phyloP scores from a whole-genome alignment of 768 basidiomycete species.

The Gloeostereum incarnatum region DNA sequence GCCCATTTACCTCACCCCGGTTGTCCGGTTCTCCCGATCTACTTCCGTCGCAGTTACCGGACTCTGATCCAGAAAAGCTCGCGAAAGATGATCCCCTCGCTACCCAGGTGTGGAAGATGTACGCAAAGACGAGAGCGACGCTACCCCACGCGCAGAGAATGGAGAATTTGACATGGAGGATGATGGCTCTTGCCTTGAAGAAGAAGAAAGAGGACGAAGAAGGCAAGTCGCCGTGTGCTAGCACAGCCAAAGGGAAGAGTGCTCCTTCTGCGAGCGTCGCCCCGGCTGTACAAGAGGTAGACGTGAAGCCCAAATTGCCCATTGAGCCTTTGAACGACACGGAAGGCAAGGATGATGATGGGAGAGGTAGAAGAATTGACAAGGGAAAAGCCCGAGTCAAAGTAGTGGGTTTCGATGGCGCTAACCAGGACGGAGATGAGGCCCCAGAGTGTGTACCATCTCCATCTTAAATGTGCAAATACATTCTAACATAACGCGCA shows the following conservation, averaged over 20 bases:
- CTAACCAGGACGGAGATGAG: slow-evolving; percentile 59
- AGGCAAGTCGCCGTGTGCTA: slow-evolving; percentile 14
- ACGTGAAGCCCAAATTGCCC: not conserved
- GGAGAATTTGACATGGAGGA: slow-evolving; percentile 97
- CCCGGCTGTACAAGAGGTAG: not conserved
- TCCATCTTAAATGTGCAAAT: slow-evolving; percentile 13
- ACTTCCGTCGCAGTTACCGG: slow-evolving; percentile 30
- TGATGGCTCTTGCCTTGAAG: slow-evolving; percentile 94
- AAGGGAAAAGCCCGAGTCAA: slow-evolving; percentile 74
- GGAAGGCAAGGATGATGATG: slow-evolving; percentile 24
- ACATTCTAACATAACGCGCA: slow-evolving; percentile 34
- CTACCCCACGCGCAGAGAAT: slow-evolving; percentile 90
- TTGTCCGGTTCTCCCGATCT: slow-evolving; percentile 65
- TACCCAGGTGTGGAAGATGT: slow-evolving; percentile 97
- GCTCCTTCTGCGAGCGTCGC: not conserved
- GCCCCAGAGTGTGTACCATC: slow-evolving; percentile 31
- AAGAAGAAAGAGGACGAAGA: slow-evolving; percentile 77
- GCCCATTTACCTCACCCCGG: slow-evolving; percentile 55
- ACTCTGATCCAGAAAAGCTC: slow-evolving; percentile 52
- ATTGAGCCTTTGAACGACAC: slow-evolving; percentile 8
- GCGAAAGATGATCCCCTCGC: slow-evolving; percentile 86
- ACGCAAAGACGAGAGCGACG: slow-evolving; percentile 79
- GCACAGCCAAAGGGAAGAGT: not conserved
- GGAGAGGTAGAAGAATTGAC: slow-evolving; percentile 67
- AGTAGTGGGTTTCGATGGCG: slow-evolving; percentile 76